phyloP scores from a whole-genome alignment of 768 basidiomycete genomes.

The Amanita inopinata region DNA sequence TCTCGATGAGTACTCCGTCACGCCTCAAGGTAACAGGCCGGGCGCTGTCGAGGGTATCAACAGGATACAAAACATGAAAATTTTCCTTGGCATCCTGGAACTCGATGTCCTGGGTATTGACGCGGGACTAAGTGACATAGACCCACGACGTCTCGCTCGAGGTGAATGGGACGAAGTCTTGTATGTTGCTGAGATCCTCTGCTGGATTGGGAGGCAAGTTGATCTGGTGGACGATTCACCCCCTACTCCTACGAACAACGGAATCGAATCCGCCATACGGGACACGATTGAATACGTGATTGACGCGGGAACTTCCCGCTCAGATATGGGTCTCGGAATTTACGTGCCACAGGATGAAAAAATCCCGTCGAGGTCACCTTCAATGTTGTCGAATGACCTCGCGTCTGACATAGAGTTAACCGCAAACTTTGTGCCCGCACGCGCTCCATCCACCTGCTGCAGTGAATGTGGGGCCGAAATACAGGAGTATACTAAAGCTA shows the following conservation, averaged over 20 bases:
- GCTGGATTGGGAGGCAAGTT: slow-evolving; percentile 50
- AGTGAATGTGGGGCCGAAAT: background rate
- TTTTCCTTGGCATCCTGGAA: slow-evolving; percentile 68
- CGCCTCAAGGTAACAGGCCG: slow-evolving; percentile 7
- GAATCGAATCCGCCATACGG: too few species aligned
- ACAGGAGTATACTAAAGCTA: slow-evolving; percentile 1
- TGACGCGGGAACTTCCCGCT: background rate
- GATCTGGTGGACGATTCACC: slow-evolving; percentile 19
- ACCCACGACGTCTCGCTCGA: slow-evolving; percentile 52
- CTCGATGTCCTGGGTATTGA: slow-evolving; percentile 50
- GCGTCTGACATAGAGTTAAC: slow-evolving; percentile 2
- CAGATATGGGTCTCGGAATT: slow-evolving; percentile 6
- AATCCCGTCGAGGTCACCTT: background rate
- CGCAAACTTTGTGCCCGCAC: slow-evolving; percentile 2
- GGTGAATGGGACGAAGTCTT: slow-evolving; percentile 61
- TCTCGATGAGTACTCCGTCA: slow-evolving; percentile 18
- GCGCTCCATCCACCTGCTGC: slow-evolving; percentile 1
- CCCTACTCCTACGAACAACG: background rate
- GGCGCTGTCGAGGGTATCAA: slow-evolving; percentile 16
- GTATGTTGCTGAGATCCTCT: slow-evolving; percentile 56
- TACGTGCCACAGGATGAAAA: background rate
- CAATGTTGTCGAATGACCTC: slow-evolving; percentile 3
- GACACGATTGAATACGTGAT: background rate
- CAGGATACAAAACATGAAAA: slow-evolving; percentile 58
- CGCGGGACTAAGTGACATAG: slow-evolving; percentile 55